Conservation (phyloP, 2,329 filamentous ascomycete genomes). For the Penicillium sp. region DNA sequence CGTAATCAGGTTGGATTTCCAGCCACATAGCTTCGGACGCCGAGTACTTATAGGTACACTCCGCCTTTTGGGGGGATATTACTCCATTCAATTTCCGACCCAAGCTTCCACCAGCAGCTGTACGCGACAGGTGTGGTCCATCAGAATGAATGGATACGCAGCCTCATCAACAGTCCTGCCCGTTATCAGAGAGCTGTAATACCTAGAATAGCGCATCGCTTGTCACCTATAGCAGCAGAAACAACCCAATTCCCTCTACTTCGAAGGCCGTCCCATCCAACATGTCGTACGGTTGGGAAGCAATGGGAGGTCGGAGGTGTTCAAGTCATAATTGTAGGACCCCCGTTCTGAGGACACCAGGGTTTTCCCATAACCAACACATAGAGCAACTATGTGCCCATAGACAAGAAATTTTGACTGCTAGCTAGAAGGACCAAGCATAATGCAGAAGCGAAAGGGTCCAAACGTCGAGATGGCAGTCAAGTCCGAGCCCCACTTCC, state of each 20-base stretch:
- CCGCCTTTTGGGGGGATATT: constrained; percentile 1
- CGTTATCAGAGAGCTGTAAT: constrained; percentile 68
- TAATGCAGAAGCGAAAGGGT: background rate
- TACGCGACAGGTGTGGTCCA: constrained; percentile 65
- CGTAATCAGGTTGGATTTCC: constrained; percentile 5
- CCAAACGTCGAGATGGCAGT: background rate
- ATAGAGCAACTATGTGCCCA: background rate
- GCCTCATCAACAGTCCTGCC: constrained; percentile 70
- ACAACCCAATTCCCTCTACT: constrained; percentile 61
- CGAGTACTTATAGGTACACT: background rate
- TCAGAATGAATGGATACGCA: constrained; percentile 58
- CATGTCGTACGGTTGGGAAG: constrained; percentile 47
- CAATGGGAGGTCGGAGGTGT: background rate
- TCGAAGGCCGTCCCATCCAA: constrained; percentile 62
- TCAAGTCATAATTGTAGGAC: background rate
- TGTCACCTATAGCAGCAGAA: constrained; percentile 58
- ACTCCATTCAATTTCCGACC: constrained; percentile 53
- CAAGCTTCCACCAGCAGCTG: constrained; percentile 61
- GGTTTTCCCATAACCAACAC: background rate
- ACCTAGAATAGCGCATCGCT: constrained; percentile 62
- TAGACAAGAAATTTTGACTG: background rate
- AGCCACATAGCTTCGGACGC: background rate
- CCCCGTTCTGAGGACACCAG: background rate
- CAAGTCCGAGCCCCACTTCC: background rate
- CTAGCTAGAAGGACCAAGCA: background rate